Evolutionary conservation across 2,329 filamentous ascomycete species (phyloP), one percentile per base, ranked within the genome.

Genomic region (Fusarium tuaranense): DNA sequence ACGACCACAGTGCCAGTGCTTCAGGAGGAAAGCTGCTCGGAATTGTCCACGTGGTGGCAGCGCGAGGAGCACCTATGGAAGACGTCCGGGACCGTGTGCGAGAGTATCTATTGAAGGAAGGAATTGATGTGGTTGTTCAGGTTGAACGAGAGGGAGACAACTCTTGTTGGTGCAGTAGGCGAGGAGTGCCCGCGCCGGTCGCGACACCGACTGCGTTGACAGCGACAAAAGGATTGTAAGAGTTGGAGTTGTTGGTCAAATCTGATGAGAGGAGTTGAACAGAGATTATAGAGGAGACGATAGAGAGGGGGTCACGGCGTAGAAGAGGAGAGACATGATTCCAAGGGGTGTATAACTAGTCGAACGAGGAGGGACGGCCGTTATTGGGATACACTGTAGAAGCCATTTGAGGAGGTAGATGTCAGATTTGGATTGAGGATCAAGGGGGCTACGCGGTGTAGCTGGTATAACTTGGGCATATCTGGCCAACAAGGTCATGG

Each of bases 51-150:
- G 89, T 98, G 44, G 91, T 95, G 69, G 94, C 94, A 1, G 90
- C 92, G 1, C 89, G 90, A 27, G 90, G 88, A 3, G 91, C 92
- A 3, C 92, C 95, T 76, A 81, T 95, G 65, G 94, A 97, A 77
- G 95, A 98, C 72, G 94, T 98, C 7, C 88, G 94, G 61, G 90
- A 94, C 69, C 88, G 95, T n/a, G 93, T 95, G 0, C 87, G 88
- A 53, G 88, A 90, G 51, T 97, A 95, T 76, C 86, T 98, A 25
- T 84, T 88, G 9, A 89, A 90, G 62, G 89, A 93, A 74, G 90
- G 91, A 48, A 93, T 98, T 84, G 92, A 98, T 78, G 90, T 95
- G 14, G 91, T 97, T 30, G 89, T 98, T 7, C 96, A 98, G 83
- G 93, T 97, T 2, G 96, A 98, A 83, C 87, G 92, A 57, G 95